Evolutionary conservation across 306 rosid species (phyloP).

Genomic region (Ormosia semicastrata): DNA sequence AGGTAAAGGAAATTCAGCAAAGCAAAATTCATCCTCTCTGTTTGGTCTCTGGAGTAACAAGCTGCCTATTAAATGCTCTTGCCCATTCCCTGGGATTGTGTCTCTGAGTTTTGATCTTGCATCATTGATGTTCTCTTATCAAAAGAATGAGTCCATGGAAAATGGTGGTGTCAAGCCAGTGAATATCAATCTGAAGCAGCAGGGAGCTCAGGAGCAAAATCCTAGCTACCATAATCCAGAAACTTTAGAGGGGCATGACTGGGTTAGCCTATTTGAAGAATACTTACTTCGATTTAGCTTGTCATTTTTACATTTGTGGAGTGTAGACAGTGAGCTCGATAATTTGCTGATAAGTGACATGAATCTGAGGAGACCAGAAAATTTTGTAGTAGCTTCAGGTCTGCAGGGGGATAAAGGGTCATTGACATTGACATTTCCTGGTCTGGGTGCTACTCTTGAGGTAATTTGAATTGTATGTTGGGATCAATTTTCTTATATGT

Average conservation of each 20-base stretch:
- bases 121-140: conserved; percentile 60
- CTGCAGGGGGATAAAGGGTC: conserved; percentile 95
- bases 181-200: conserved; percentile 46
- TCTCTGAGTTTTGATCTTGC: conserved; percentile 83
- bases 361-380: conserved; percentile 79
- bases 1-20: conserved; percentile 44
- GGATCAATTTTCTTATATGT: conserved; percentile 37
- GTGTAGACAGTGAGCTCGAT: conserved; percentile 75
- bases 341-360: conserved; percentile 72
- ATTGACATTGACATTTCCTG: conserved; percentile 86
- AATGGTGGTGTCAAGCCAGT: conserved; percentile 37
- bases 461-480: conserved; percentile 53
- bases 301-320: conserved; percentile 87
- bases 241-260: conserved; percentile 48
- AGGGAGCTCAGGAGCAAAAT: conserved; percentile 54
- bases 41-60: conserved; percentile 44
- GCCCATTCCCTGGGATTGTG: conserved; percentile 89
- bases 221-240: conserved; percentile 43
- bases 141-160: conserved; percentile 43
- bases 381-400: conserved; percentile 77
- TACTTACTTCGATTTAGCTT: conserved; percentile 77
- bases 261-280: conserved; percentile 72
- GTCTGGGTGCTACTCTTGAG: conserved; percentile 70
- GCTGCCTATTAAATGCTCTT: conserved; percentile 75
- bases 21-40: conserved; percentile 32